Percentiles rank a stretch among this genome's conserved stretches.
Evolutionary conservation across 139 green algal genomes (phyloP).

Genomic region (Deuterostichococcus epilithicus): DNA sequence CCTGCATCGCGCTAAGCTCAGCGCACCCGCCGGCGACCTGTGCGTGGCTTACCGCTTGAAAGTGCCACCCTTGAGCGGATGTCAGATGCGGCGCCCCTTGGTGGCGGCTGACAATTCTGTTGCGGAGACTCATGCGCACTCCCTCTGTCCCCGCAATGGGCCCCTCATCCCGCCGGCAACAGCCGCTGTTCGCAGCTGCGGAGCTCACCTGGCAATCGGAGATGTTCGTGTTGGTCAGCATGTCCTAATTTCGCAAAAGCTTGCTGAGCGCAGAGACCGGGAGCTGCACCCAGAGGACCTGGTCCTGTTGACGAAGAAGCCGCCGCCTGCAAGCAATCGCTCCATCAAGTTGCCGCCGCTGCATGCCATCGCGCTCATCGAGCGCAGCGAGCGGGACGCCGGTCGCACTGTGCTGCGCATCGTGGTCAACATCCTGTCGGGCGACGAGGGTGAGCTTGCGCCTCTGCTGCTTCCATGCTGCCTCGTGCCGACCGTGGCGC

Average conservation of each 20-base stretch:
- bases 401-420: background rate
- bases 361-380: slow-evolving; percentile 9
- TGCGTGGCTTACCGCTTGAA: background rate
- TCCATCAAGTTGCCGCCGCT: slow-evolving; percentile 1
- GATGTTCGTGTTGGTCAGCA: too few relatives aligned
- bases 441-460: background rate
- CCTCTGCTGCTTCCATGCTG: too few relatives aligned
- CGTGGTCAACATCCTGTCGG: background rate
- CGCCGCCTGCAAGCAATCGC: background rate
- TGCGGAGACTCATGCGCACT: too few relatives aligned
- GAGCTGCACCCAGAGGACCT: slow-evolving; percentile 14
- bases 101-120: too few relatives aligned
- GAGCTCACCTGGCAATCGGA: too few relatives aligned
- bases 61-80: too few relatives aligned
- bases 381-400: background rate
- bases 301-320: slow-evolving; percentile 24
- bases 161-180: too few relatives aligned
- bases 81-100: too few relatives aligned
- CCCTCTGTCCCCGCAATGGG: too few relatives aligned
- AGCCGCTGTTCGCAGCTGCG: too few relatives aligned
- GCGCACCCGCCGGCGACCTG: background rate
- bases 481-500: too few relatives aligned
- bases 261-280: background rate
- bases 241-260: too few relatives aligned
- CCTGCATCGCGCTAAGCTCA: background rate